Evolutionary conservation across 2,329 filamentous ascomycete genomes (phyloP).

Genomic region (Rosellinia necatrix): DNA sequence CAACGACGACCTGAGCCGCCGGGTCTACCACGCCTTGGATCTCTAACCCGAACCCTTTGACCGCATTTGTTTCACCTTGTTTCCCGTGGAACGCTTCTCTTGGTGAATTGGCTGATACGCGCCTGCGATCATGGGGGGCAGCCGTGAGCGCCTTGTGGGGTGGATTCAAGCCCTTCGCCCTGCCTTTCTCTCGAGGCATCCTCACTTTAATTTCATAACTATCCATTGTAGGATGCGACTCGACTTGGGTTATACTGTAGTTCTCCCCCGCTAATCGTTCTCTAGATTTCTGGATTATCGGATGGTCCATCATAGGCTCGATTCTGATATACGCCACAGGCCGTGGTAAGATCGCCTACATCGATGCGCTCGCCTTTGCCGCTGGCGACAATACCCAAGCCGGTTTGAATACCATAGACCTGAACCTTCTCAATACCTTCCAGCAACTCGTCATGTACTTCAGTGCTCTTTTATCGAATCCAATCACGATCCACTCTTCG

Average conservation of each 20-base stretch:
- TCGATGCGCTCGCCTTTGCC: constrained; percentile 89
- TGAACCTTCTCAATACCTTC: constrained; percentile 70
- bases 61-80: not conserved
- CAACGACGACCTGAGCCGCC: constrained; percentile 32
- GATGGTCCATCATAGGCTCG: constrained; percentile 73
- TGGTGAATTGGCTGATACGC: not conserved
- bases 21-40: constrained; percentile 30
- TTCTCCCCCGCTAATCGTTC: constrained; percentile 21
- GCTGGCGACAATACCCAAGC: constrained; percentile 88
- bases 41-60: constrained; percentile 31
- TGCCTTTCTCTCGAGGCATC: constrained; percentile 62
- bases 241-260: not conserved
- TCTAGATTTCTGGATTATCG: constrained; percentile 79
- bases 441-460: constrained; percentile 76
- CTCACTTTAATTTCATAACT: constrained; percentile 80
- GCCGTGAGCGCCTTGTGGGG: constrained; percentile 44
- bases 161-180: constrained; percentile 58
- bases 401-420: constrained; percentile 80
- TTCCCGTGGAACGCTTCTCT: not conserved
- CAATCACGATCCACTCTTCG: constrained; percentile 80
- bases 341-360: constrained; percentile 68
- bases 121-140: constrained; percentile 39
- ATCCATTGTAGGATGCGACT: constrained; percentile 67
- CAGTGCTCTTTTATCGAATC: constrained; percentile 74
- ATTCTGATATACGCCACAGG: constrained; percentile 71